Evolutionary conservation across 176 grass and related monocot species (phyloP), one percentile per base, ranked within the genome.

Genomic region (Oryza glaberrima): DNA sequence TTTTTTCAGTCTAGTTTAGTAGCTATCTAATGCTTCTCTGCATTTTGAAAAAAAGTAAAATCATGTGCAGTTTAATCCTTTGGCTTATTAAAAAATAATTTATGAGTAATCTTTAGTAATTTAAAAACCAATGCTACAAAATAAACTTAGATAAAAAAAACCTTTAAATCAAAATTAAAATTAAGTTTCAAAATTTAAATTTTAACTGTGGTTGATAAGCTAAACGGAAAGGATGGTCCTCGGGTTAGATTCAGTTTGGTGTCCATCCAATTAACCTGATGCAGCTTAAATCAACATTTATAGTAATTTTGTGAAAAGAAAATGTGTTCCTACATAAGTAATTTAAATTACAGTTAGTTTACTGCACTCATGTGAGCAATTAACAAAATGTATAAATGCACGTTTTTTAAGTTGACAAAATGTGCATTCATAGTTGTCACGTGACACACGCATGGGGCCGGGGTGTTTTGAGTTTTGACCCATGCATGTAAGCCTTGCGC

Each of bases 391-490:
- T 23, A 63, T 63, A 23, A 23, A 23, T 63, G 58, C 58, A 23
- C 58, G 58, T 63, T 63, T 63, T 22, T n/a, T 38, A 22, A 20
- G 58, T 23, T 63, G 58, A 63, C n/a, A 20, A 58, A 58, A 2
- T 58, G 17, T 58, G 15, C 16, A 56, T 15, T 49, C 47, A 61
- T 61, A 6, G 20, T 9, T n/a, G 58, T 63, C 20, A 72, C 69
- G 69, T 23, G 69, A 22, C 69, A 71, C 36, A 34, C 69, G 58
- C 14, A 63, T 63, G 58, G 40, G 40, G 5, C 20, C 54, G 19
- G 20, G 70, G 40, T 25, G 70, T 46, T 72, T 46, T 72, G 70
- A 45, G 70, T 46, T 72, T 46, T 72, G 70, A 45, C 70, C 19
- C 40, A 72, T 23, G 10, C 69, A 14, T n/a, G 58, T 23, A 63